Evolutionary conservation across 2,329 filamentous ascomycete species (phyloP).

Genomic region (Microsporum ferrugineum): DNA sequence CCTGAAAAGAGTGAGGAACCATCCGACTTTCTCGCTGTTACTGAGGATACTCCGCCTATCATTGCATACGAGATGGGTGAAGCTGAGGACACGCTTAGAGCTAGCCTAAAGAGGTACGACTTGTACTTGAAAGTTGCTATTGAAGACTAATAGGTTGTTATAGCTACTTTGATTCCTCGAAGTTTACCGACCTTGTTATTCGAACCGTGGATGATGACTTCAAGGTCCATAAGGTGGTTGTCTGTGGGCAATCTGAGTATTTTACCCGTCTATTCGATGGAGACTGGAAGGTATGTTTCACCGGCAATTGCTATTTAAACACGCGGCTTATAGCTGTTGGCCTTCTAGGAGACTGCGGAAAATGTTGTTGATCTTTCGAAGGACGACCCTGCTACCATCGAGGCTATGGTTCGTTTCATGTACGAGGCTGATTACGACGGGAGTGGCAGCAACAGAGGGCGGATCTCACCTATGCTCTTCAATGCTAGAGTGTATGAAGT

Average conservation of each 20-base stretch:
- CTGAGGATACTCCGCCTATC: background rate
- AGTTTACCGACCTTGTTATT: background rate
- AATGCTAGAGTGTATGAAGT: background rate
- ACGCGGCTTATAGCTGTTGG: background rate
- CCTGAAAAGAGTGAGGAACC: background rate
- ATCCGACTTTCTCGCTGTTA: background rate
- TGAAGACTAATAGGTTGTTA: background rate
- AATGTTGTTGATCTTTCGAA: background rate
- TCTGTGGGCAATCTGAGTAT: background rate
- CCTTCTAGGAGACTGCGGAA: background rate
- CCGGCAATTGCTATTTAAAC: background rate
- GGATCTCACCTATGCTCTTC: background rate
- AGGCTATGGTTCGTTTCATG: background rate
- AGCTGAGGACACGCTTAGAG: background rate
- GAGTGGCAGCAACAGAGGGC: background rate
- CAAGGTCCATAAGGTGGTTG: background rate
- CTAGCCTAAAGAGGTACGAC: background rate
- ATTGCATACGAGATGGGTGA: background rate
- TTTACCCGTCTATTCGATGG: background rate
- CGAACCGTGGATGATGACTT: background rate
- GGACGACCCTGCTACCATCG: background rate
- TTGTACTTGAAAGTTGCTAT: background rate
- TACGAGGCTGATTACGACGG: background rate
- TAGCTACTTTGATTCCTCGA: background rate
- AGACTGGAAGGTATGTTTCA: background rate